phyloP scores from a whole-genome alignment of 2,329 filamentous ascomycete species.

The Leptographium radiaticola region DNA sequence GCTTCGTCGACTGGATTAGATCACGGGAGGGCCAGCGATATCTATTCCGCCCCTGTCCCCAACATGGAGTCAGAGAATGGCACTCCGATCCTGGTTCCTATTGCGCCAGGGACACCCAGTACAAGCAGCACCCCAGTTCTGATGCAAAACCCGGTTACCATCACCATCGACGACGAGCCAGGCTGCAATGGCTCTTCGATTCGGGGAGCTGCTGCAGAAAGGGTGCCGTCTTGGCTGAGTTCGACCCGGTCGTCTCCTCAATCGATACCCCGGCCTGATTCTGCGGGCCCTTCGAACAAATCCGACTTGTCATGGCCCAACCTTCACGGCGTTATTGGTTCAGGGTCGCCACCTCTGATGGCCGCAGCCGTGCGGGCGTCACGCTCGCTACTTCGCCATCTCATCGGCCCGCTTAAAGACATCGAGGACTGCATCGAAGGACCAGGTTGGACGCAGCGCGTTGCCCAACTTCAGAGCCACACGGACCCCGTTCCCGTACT shows the following conservation, averaged over 20 bases:
- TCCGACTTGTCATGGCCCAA: not conserved
- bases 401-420: slow-evolving; percentile 12
- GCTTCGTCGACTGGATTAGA: not conserved
- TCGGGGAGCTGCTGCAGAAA: too few relatives aligned
- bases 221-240: not conserved
- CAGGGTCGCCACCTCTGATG: not conserved
- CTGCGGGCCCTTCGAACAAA: not conserved
- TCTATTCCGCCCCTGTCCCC: too few relatives aligned
- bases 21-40: too few relatives aligned
- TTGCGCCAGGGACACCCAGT: too few relatives aligned
- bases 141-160: too few relatives aligned
- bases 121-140: too few relatives aligned
- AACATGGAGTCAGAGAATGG: too few relatives aligned
- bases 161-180: too few relatives aligned
- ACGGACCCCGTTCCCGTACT: slow-evolving; percentile 29
- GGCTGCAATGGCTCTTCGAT: too few relatives aligned
- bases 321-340: not conserved
- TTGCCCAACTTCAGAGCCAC: not conserved
- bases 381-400: slow-evolving; percentile 11
- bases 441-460: slow-evolving; percentile 1
- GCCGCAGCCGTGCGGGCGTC: slow-evolving; percentile 4
- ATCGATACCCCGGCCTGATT: not conserved
- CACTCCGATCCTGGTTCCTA: too few relatives aligned
- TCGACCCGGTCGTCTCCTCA: not conserved
- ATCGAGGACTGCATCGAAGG: slow-evolving; percentile 11